Conservation (phyloP, 768 basidiomycete species). For the Kondoa malvinella region DNA sequence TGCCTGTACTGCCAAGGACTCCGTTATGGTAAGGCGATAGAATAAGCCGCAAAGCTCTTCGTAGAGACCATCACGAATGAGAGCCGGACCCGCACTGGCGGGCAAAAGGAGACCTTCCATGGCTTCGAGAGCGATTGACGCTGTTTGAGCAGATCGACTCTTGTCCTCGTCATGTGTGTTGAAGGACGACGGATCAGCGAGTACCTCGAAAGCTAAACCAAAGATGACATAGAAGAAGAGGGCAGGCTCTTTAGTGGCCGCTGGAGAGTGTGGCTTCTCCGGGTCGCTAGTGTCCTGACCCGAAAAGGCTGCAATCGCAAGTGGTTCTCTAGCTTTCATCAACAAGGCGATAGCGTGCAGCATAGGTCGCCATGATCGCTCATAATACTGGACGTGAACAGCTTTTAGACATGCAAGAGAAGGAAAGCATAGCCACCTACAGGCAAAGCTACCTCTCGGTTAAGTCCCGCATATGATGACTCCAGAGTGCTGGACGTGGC, state of each 20-base stretch:
- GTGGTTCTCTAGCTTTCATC: slow-evolving; percentile 54
- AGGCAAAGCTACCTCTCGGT: slow-evolving; percentile 75
- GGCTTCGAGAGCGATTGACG: slow-evolving; percentile 52
- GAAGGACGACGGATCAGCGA: slow-evolving; percentile 51
- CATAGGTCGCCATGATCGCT: slow-evolving; percentile 61
- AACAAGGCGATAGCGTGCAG: slow-evolving; percentile 67
- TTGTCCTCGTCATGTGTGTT: background rate
- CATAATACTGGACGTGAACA: slow-evolving; percentile 52
- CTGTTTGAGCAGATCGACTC: slow-evolving; percentile 28
- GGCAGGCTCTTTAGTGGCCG: slow-evolving; percentile 45
- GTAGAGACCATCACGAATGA: slow-evolving; percentile 65
- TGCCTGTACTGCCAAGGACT: slow-evolving; percentile 51
- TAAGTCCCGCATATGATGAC: slow-evolving; percentile 67
- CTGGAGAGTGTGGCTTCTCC: slow-evolving; percentile 21
- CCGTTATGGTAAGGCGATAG: slow-evolving; percentile 78
- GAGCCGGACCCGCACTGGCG: slow-evolving; percentile 60
- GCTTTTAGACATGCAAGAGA: background rate
- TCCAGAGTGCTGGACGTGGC: slow-evolving; percentile 54
- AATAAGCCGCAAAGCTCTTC: slow-evolving; percentile 76
- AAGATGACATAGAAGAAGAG: slow-evolving; percentile 77
- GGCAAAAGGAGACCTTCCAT: slow-evolving; percentile 63
- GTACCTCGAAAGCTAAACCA: slow-evolving; percentile 80
- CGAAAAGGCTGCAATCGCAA: slow-evolving; percentile 67
- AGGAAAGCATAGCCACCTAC: slow-evolving; percentile 34
- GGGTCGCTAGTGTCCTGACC: slow-evolving; percentile 8